Conservation (phyloP, 2,329 filamentous ascomycete species). For the Aspergillus aculeatus region DNA sequence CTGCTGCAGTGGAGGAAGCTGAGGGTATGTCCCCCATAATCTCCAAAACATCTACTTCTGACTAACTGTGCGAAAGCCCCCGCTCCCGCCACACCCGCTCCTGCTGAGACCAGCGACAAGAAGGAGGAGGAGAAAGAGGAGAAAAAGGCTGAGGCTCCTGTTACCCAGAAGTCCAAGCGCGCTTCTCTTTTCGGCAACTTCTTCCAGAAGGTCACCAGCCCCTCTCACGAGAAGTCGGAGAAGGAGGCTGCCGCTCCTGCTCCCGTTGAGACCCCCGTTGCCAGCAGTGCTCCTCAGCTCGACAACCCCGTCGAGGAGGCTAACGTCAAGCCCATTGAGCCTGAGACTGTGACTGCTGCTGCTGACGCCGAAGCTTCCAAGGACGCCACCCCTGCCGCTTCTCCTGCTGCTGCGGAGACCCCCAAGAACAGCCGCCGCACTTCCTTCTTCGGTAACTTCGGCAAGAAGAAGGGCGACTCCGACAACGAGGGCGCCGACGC, state of each 20-base stretch:
- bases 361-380: constrained; percentile 39
- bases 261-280: constrained; percentile 47
- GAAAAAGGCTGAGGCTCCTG: constrained; percentile 42
- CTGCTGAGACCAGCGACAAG: constrained; percentile 12
- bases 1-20: constrained; percentile 46
- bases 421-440: constrained; percentile 51
- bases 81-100: constrained; percentile 29
- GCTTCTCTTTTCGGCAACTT: constrained; percentile 79
- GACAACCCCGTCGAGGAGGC: constrained; percentile 45
- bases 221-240: constrained; percentile 47
- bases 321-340: constrained; percentile 39
- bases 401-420: constrained; percentile 31
- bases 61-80: constrained; percentile 5
- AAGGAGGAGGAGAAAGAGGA: constrained; percentile 27
- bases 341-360: constrained; percentile 47
- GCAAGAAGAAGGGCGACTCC: constrained; percentile 51
- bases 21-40: constrained; percentile 5
- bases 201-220: constrained; percentile 64
- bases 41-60: background rate
- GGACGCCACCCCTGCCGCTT: constrained; percentile 30
- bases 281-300: constrained; percentile 51
- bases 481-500: constrained; percentile 49
- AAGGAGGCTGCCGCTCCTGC: constrained; percentile 47
- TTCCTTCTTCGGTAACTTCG: constrained; percentile 56
- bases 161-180: constrained; percentile 68